Base-by-base conservation (phyloP, 225 moss, liverwort and hornwort genomes). In the Takakia lepidozioides region DNA sequence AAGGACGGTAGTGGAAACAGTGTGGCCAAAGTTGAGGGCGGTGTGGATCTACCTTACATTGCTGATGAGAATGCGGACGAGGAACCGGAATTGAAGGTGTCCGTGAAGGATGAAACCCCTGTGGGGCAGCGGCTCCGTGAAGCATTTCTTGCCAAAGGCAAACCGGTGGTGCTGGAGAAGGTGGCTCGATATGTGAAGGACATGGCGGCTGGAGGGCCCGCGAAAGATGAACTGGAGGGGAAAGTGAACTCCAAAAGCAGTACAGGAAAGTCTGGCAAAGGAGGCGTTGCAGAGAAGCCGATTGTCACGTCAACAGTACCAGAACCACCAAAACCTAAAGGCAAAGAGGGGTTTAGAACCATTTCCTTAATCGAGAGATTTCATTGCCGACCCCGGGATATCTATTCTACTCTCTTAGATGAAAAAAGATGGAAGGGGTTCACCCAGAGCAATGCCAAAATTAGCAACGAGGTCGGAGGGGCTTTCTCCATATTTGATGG, bases 31-130 rank as follows among this genome's bases (percentile, higher is more conserved):
- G 87, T 75, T 48, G 57, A 65, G 1, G 98, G 98, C 42, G 78
- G 56, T 54, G 54, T 98, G 48, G 98, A 98, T 40, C 77, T 87
- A 49, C 98, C 98, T 6, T 98, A 98, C 59, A 71, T 98, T 30
- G 91, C 98, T 4, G 98, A 98, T 13, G 98, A 98, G 73, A 98
- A 98, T 40, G 91, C 91, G 4, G 87, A 75, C 16, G 98, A 98
- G 8, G 87, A 83, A 27, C 98, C 98, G 5, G 98, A 98, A 50
- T 54, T 98, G 23, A 91, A 76, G 59, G 61, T 98, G 37, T 43
- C 70, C 30, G 75, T 98, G 56, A 84, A 81, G 57, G 76, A 69
- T 35, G 98, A 98, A 5, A 80, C 75, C 7, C 38, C 91, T 39
- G 46, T 81, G 4, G 98, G 73, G 18, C 84, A 91, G 66, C 78